A percentile compares a stretch with the other conserved stretches of the same genome.
Evolutionary conservation across 352 stramenopile genomes (phyloP).

Genomic region (Globisporangium yorkense): DNA sequence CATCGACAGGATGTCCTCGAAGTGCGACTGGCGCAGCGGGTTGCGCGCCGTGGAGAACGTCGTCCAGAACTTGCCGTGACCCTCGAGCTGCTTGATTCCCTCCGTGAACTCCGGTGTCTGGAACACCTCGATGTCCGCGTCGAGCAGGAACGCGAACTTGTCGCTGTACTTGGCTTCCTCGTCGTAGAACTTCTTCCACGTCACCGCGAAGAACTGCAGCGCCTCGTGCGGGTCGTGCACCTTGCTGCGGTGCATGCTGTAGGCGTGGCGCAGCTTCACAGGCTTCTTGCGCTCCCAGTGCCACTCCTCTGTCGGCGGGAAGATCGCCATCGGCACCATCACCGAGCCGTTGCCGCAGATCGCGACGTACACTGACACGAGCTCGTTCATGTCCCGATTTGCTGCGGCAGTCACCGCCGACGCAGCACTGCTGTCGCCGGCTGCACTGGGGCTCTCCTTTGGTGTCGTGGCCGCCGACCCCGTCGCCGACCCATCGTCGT

Average conservation of each 20-base stretch:
- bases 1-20: conserved; percentile 56
- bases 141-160: conserved; percentile 77
- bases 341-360: conserved; percentile 82
- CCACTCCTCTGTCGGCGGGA: conserved; percentile 67
- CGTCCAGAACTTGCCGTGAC: conserved; percentile 83
- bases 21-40: conserved; percentile 64
- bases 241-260: conserved; percentile 73
- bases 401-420: not conserved
- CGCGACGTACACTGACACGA: conserved; percentile 80
- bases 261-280: conserved; percentile 76
- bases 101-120: conserved; percentile 57
- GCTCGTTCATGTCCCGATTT: conserved; percentile 33
- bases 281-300: conserved; percentile 86
- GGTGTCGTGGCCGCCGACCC: not conserved
- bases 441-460: not conserved
- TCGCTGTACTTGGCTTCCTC: conserved; percentile 85
- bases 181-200: conserved; percentile 87
- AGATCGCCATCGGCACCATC: conserved; percentile 84
- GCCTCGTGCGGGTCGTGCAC: conserved; percentile 65
- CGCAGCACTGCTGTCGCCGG: not conserved
- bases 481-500: conserved; percentile 4
- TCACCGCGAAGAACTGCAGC: conserved; percentile 82
- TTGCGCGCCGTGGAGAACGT: conserved; percentile 72
- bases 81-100: conserved; percentile 68
- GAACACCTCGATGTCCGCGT: conserved; percentile 64